Percentiles rank a stretch among this genome's conserved stretches.
Evolutionary conservation across 1,284 basidiomycete species (phyloP).

Genomic region (Trichosporon coremiiforme): DNA sequence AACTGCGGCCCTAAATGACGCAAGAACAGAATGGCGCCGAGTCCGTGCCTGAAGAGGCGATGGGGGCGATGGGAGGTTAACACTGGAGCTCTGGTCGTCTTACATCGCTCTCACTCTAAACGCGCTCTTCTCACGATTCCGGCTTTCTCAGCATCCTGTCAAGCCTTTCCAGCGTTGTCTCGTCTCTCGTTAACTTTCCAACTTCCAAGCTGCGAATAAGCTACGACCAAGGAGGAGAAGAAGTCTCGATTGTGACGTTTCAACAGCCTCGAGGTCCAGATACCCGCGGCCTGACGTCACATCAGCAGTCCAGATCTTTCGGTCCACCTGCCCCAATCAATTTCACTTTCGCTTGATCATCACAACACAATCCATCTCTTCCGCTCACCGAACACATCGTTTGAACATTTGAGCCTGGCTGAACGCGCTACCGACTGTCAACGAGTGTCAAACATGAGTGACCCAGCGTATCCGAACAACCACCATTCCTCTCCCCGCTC

Average conservation of each 20-base stretch:
- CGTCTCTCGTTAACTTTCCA: not conserved
- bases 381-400: not conserved
- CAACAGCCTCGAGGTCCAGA: not conserved
- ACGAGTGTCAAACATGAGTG: slow-evolving; percentile 21
- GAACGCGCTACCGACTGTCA: not conserved
- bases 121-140: not conserved
- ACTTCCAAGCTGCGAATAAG: not conserved
- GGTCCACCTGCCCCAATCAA: slow-evolving; percentile 2
- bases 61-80: not conserved
- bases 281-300: slow-evolving; percentile 3
- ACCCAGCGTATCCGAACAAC: slow-evolving; percentile 29
- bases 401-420: not conserved
- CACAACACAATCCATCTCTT: not conserved
- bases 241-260: not conserved
- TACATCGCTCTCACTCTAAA: not conserved
- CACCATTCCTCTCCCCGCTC: slow-evolving; percentile 30
- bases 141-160: not conserved
- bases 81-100: not conserved
- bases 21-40: not conserved
- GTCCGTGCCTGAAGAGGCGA: not conserved
- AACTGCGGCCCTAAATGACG: not conserved
- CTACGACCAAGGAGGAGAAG: not conserved
- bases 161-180: not conserved
- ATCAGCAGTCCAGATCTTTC: slow-evolving; percentile 13
- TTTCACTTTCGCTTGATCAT: not conserved